Percentiles rank a stretch among this genome's conserved stretches.
These are phyloP conservation scores for Tillandsia leiboldiana DNA, from an alignment of 176 grass and related monocot species.

Conservation along the genomic window DNA sequence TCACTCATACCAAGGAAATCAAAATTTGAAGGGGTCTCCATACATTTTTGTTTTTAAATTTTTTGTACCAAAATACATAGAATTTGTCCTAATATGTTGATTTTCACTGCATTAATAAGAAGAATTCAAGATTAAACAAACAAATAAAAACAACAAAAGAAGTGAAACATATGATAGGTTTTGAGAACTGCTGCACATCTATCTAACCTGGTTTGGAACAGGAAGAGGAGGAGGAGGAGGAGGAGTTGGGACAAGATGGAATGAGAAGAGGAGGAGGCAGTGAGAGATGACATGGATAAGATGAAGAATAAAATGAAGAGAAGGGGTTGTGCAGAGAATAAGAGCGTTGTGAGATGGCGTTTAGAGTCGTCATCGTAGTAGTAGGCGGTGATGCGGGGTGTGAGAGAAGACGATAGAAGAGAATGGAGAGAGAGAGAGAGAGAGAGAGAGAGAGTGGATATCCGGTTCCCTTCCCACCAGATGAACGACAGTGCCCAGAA, in stretches of 20 bases:
- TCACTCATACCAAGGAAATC: too few species aligned
- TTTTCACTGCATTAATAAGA: too few species aligned
- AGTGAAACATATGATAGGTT: background rate
- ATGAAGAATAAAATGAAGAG: background rate
- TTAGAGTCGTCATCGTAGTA: conserved; percentile 19
- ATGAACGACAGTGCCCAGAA: too few species aligned
- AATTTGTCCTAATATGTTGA: too few species aligned
- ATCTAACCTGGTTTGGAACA: background rate
- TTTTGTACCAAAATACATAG: too few species aligned
- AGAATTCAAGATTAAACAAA: background rate
- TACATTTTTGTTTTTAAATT: too few species aligned
- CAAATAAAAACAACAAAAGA: background rate
- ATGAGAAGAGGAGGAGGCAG: background rate
- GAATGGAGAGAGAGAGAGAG: background rate
- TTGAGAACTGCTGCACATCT: background rate
- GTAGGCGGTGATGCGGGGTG: too few species aligned
- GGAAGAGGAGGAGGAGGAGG: background rate
- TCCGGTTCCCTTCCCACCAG: conserved; percentile 5
- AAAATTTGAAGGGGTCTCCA: too few species aligned
- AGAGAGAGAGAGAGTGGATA: conserved; percentile 7
- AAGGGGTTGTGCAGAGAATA: background rate
- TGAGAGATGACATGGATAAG: conserved; percentile 10
- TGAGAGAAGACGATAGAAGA: background rate
- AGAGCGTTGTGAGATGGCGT: conserved; percentile 9
- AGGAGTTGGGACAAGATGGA: conserved; percentile 2